These are phyloP conservation scores for Themeda triandra DNA, from an alignment of 176 grass and related monocot species.

Conservation along the genomic window DNA sequence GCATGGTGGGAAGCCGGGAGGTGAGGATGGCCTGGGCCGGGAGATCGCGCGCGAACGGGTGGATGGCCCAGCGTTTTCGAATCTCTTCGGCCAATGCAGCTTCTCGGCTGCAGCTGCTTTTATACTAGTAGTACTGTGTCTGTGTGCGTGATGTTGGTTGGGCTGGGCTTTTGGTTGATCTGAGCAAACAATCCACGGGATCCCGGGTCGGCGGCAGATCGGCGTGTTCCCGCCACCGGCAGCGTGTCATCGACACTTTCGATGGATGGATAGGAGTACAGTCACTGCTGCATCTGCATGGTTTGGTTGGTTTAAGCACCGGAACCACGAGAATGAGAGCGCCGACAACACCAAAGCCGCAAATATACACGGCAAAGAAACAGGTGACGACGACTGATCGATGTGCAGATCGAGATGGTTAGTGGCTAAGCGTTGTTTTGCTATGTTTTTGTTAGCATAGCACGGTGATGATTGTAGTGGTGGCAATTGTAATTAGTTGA, in stretches of 20 bases:
- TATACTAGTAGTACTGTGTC: neutral
- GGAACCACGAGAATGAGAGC: too few relatives aligned
- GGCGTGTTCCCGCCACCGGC: too few relatives aligned
- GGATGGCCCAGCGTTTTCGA: conserved; percentile 30
- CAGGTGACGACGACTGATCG: too few relatives aligned
- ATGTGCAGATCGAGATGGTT: neutral
- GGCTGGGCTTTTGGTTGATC: too few relatives aligned
- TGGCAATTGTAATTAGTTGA: neutral
- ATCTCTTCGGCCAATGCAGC: conserved; percentile 17
- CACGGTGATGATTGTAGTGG: neutral
- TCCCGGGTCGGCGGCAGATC: too few relatives aligned
- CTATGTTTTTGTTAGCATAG: neutral
- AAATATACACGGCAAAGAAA: too few relatives aligned
- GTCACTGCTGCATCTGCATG: too few relatives aligned
- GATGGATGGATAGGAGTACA: too few relatives aligned
- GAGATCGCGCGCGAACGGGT: neutral
- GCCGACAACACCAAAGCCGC: too few relatives aligned
- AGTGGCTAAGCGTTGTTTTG: neutral
- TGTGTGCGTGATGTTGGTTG: too few relatives aligned
- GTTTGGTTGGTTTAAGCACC: too few relatives aligned
- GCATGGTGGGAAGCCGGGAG: neutral
- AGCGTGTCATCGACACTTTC: neutral
- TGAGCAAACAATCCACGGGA: too few relatives aligned
- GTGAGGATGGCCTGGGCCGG: conserved; percentile 8
- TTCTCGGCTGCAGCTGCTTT: neutral